These are phyloP conservation scores for Cornus florida DNA, from an alignment of 148 eudicot genomes.

Conservation along the genomic window DNA sequence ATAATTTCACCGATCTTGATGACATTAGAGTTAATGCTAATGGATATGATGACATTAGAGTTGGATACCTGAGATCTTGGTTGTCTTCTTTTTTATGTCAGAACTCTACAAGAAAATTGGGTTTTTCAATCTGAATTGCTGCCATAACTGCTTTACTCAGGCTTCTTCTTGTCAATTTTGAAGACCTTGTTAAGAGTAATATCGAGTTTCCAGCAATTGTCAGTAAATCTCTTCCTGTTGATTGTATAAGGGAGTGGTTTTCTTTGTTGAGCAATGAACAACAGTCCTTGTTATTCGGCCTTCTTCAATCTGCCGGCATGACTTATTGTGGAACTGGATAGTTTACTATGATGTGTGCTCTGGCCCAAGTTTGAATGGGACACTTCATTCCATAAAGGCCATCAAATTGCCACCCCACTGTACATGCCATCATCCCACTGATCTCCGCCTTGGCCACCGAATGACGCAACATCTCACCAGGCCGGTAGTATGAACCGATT, in stretches of 20 bases:
- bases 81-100: constrained; percentile 35
- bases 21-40: constrained; percentile 49
- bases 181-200: constrained; percentile 23
- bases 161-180: too few species aligned
- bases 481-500: too few species aligned
- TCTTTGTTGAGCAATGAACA: constrained; percentile 36
- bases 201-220: constrained; percentile 14
- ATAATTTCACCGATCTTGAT: too few species aligned
- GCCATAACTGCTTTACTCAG: constrained; percentile 39
- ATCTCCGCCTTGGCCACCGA: too few species aligned
- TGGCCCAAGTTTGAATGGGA: too few species aligned
- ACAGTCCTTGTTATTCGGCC: constrained; percentile 26
- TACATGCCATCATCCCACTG: too few species aligned
- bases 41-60: constrained; percentile 54
- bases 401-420: too few species aligned
- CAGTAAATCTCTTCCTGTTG: constrained; percentile 12
- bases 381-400: too few species aligned
- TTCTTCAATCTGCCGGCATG: constrained; percentile 17
- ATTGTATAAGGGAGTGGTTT: too few species aligned
- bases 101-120: constrained; percentile 14
- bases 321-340: too few species aligned
- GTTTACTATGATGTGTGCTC: too few species aligned
- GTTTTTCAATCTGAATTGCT: constrained; percentile 26
- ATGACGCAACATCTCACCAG: too few species aligned
- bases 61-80: constrained; percentile 39